Percentiles rank a stretch among this genome's conserved stretches.
phyloP scores from a whole-genome alignment of 495 filamentous ascomycete species.

The Aspergillus affinis region DNA sequence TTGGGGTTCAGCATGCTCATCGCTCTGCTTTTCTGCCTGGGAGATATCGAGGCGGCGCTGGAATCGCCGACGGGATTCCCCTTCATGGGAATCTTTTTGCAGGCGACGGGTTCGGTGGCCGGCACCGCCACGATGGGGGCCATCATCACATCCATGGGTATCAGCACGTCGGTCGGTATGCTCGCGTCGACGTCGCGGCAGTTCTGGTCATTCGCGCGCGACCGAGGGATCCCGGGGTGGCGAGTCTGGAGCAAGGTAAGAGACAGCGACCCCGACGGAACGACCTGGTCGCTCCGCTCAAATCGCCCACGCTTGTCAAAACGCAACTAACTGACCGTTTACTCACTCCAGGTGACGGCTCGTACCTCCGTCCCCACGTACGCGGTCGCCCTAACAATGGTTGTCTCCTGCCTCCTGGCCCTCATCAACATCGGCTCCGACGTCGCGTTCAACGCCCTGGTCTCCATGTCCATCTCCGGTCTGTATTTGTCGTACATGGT shows the following conservation, averaged over 20 bases:
- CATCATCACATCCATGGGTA: slow-evolving; percentile 42
- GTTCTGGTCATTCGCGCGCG: slow-evolving; percentile 56
- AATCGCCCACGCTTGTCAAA: background rate
- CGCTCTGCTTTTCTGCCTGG: slow-evolving; percentile 48
- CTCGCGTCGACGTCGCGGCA: slow-evolving; percentile 52
- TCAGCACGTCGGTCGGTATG: slow-evolving; percentile 44
- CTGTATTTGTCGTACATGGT: slow-evolving; percentile 48
- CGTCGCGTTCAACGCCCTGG: slow-evolving; percentile 47
- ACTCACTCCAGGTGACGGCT: slow-evolving; percentile 26
- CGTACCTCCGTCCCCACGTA: slow-evolving; percentile 36
- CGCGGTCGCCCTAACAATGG: slow-evolving; percentile 38
- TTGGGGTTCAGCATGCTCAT: slow-evolving; percentile 52
- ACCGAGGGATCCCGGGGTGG: slow-evolving; percentile 52
- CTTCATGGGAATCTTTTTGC: slow-evolving; percentile 52
- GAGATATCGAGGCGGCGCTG: slow-evolving; percentile 41
- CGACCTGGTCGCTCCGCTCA: no score
- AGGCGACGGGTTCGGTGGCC: slow-evolving; percentile 37
- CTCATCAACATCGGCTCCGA: slow-evolving; percentile 48
- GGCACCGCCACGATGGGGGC: slow-evolving; percentile 46
- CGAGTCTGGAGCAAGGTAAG: slow-evolving; percentile 43
- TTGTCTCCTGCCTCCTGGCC: slow-evolving; percentile 37
- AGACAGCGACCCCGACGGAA: background rate
- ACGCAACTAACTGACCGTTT: background rate
- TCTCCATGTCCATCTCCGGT: slow-evolving; percentile 42
- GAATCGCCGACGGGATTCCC: slow-evolving; percentile 41